Evolutionary conservation across 352 stramenopile species (phyloP).

Genomic region (Phytophthora europaea): DNA sequence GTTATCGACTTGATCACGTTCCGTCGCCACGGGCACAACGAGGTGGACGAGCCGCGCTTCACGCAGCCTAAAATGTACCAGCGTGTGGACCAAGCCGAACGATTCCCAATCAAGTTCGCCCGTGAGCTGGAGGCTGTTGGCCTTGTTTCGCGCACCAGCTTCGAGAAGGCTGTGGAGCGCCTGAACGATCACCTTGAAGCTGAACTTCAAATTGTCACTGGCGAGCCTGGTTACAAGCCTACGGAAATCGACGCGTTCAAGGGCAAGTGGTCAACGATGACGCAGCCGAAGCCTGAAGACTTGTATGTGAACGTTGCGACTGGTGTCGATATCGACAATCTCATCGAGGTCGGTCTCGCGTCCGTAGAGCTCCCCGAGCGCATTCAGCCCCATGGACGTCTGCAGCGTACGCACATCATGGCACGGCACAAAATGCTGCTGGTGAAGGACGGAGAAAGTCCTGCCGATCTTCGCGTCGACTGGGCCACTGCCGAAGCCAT

Average conservation of each 20-base stretch:
- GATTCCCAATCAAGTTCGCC: slow-evolving; percentile 80
- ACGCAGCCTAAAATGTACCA: slow-evolving; percentile 92
- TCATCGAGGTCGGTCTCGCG: slow-evolving; percentile 70
- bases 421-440: slow-evolving; percentile 79
- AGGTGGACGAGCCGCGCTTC: slow-evolving; percentile 91
- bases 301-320: slow-evolving; percentile 65
- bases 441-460: slow-evolving; percentile 34
- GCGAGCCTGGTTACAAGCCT: slow-evolving; percentile 60
- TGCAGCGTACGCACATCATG: slow-evolving; percentile 86
- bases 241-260: slow-evolving; percentile 81
- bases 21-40: slow-evolving; percentile 91
- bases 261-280: slow-evolving; percentile 72
- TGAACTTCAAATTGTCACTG: slow-evolving; percentile 64
- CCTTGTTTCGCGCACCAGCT: slow-evolving; percentile 59
- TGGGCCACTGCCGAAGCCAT: slow-evolving; percentile 92
- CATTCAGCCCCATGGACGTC: slow-evolving; percentile 71
- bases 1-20: slow-evolving; percentile 89
- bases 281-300: slow-evolving; percentile 56
- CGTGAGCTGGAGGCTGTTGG: slow-evolving; percentile 67
- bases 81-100: slow-evolving; percentile 66
- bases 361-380: slow-evolving; percentile 69
- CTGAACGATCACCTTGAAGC: slow-evolving; percentile 75
- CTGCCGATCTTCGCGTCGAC: slow-evolving; percentile 72
- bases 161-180: slow-evolving; percentile 69
- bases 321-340: slow-evolving; percentile 63